Base-by-base conservation (phyloP, 2,329 filamentous ascomycete genomes). In the Cadophora sp. region DNA sequence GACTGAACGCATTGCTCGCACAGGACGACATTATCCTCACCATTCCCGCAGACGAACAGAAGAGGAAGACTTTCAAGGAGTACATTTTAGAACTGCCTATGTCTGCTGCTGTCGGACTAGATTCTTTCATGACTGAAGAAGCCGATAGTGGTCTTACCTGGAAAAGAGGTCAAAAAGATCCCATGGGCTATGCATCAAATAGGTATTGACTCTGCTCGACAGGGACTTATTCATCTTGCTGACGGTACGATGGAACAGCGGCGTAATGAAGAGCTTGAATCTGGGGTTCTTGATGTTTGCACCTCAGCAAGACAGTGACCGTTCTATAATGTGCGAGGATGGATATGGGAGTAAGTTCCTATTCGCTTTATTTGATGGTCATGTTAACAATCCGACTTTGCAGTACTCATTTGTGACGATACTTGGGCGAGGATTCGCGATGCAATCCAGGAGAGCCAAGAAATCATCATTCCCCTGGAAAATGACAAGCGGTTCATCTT, bases 141-240 rank as follows among this genome's bases (percentile, higher is more conserved):
- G 45, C 45, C 8, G 45, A 48, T 48, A 48, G 45, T 16, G 45
- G 45, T 20, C 45, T 48, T 11, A 48, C 45, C 2, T 48, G 45
- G 45, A 48, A 48, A 48, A 20, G 45, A 48, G 45, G 45, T 9
- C 45, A 48, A 20, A 48, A 20, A 11, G 45, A 48, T 48, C 45
- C 45, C 18, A 48, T 48, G 45, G 45, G 45, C 45, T 48, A 48
- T 48, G 45, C 45, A 22, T 48, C 45, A 11, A 48, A 48, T 48
- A 48, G 45, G 45, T 48, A 48, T 48, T 22, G 1, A 22, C n/a
- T 22, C 18, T 16, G n/a, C n/a, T 20, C 20, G 6, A 22, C 22
- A 22, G 8, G n/a, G 22, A 20, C 18, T 22, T 48, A 9, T 7
- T 48, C 45, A 22, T 20, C 11, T 11, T 22, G 11, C n/a, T 48